Percentiles rank a stretch among this genome's conserved stretches.
These are phyloP conservation scores for Trametes cingulata DNA, from an alignment of 768 basidiomycete species.

Conservation along the genomic window DNA sequence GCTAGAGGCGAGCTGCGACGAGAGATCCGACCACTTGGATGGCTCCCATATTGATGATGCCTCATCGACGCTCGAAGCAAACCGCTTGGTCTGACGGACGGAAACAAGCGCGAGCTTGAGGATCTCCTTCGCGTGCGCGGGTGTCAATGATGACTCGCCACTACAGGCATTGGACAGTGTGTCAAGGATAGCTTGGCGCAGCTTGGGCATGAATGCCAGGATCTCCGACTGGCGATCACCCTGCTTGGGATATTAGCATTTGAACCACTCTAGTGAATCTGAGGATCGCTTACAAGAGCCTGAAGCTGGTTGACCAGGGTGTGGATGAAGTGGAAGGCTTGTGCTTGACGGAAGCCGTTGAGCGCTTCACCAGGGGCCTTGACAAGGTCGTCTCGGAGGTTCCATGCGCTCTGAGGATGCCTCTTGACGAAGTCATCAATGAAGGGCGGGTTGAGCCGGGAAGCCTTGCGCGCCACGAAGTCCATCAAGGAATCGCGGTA, in stretches of 20 bases:
- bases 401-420: slow-evolving; percentile 66
- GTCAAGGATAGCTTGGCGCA: slow-evolving; percentile 52
- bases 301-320: slow-evolving; percentile 58
- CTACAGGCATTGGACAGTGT: slow-evolving; percentile 51
- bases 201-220: slow-evolving; percentile 47
- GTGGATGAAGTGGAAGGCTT: slow-evolving; percentile 73
- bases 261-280: neutral
- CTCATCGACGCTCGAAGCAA: slow-evolving; percentile 33
- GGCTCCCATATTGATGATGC: slow-evolving; percentile 58
- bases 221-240: slow-evolving; percentile 43
- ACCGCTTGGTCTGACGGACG: slow-evolving; percentile 64
- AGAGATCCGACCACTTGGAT: slow-evolving; percentile 53
- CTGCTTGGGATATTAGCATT: slow-evolving; percentile 32
- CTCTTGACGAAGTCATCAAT: slow-evolving; percentile 78
- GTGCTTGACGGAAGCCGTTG: slow-evolving; percentile 76
- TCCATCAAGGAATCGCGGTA: slow-evolving; percentile 73
- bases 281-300: slow-evolving; percentile 41
- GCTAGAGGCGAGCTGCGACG: slow-evolving; percentile 46
- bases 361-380: slow-evolving; percentile 57
- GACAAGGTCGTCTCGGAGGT: slow-evolving; percentile 59
- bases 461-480: slow-evolving; percentile 80
- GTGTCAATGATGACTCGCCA: slow-evolving; percentile 46
- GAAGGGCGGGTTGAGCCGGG: slow-evolving; percentile 68
- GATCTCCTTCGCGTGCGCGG: slow-evolving; percentile 76
- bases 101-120: slow-evolving; percentile 67